phyloP scores from a whole-genome alignment of 345 rosid genomes.

The Gossypium mustelinum region DNA sequence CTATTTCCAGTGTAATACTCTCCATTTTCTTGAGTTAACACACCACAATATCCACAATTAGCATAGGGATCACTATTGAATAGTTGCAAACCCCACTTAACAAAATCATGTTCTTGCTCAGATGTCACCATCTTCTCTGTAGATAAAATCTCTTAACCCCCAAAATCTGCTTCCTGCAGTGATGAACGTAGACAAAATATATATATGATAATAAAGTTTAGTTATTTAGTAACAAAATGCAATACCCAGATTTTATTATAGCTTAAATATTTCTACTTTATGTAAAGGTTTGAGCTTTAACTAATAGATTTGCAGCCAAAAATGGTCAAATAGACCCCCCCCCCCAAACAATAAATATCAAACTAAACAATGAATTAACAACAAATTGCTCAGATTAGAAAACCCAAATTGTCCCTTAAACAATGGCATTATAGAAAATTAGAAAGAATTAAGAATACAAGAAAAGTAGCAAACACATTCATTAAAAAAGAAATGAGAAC shows the following conservation, averaged over 20 bases:
- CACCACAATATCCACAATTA: constrained; percentile 32
- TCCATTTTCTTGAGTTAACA: constrained; percentile 29
- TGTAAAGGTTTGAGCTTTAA: background rate
- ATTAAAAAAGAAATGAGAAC: background rate
- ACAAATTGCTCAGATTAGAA: background rate
- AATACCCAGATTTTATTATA: background rate
- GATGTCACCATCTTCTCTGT: constrained; percentile 31
- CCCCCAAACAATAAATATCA: background rate
- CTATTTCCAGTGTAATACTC: constrained; percentile 36
- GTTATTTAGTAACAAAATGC: background rate
- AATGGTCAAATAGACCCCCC: background rate
- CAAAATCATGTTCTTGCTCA: constrained; percentile 59
- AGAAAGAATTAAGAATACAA: background rate
- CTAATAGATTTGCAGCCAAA: background rate
- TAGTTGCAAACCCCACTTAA: constrained; percentile 56
- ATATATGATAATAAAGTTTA: background rate
- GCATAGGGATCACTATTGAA: constrained; percentile 50
- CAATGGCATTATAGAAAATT: constrained; percentile 10
- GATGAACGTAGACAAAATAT: background rate
- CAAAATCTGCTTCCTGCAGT: constrained; percentile 13
- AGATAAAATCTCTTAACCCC: background rate
- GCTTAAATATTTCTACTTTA: background rate
- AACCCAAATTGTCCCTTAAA: constrained; percentile 5
- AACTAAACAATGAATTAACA: background rate
- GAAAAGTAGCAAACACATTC: background rate